Base-by-base conservation (phyloP, 2,329 filamentous ascomycete genomes). In the Orbilia blumenaviensis region DNA sequence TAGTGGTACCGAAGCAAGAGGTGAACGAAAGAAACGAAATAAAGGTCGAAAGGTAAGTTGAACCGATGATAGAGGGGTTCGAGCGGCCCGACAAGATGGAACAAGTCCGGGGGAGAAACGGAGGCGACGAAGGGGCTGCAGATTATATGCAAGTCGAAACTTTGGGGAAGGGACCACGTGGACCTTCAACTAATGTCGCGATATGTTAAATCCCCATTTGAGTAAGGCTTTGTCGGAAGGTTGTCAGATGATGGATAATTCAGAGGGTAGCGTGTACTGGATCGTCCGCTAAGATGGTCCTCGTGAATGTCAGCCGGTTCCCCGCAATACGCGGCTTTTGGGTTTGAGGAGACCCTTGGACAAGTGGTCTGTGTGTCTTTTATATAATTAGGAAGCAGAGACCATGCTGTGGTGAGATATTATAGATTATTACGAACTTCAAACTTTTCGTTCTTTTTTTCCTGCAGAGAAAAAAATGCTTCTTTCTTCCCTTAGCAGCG, bases 221-320 rank as follows among this genome's bases (percentile, higher is more conserved):
- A 76, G 72, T 68, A 76, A 76, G 58, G 72, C 56, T 68, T 62
- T 62, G 50, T 66, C 64, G 72, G 56, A 36, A 34, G 64, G 64
- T 76, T 76, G 72, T 76, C 72, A 76, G 64, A 76, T 76, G 72
- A 76, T 66, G 64, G 72, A 60, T 69, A 68, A 64, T 72, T 66
- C 52, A 36, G 32, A 72, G 60, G 18, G 56, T 71, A 69, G 67
- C 46, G 67, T 76, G 50, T 48, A 38, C 64, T 76, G 72, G 72
- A 76, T 69, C 72, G 72, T 64, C 52, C 71, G 63, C 71, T 68
- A 76, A 56, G 71, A 50, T 68, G 56, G 72, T 66, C 72, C 72
- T 69, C 64, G 72, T 76, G 72, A 54, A 76, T 62, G 58, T 50
- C 72, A 76, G 72, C 72, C 72, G 66, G 58, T 76, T 76, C 72